Evolutionary conservation across 352 stramenopile genomes (phyloP).

Genomic region (Globisporangium heterothallicum): DNA sequence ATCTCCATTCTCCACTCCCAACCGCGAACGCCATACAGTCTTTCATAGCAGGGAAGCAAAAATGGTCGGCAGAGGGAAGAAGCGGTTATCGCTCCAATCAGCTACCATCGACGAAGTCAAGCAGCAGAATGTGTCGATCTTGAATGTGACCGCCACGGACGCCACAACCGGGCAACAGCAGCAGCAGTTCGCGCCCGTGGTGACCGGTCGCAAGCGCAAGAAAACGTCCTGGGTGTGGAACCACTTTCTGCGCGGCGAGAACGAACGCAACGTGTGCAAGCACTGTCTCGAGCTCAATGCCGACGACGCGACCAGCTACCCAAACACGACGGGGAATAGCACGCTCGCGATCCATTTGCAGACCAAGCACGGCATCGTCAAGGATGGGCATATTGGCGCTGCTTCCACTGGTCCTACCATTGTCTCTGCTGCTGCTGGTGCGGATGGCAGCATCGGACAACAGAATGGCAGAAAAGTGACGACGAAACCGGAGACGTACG

Average conservation of each 20-base stretch:
- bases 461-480: too few species aligned
- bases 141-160: too few species aligned
- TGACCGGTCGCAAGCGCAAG: constrained; percentile 9
- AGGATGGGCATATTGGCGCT: not conserved
- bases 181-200: constrained; percentile 2
- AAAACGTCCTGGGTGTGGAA: constrained; percentile 14
- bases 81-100: not conserved
- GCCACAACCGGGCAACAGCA: not conserved
- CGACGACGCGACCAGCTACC: constrained; percentile 6
- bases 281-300: constrained; percentile 1
- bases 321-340: constrained; percentile 3
- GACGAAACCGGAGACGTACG: not conserved
- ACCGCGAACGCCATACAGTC: not conserved
- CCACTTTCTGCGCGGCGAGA: constrained; percentile 7
- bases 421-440: not conserved
- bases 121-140: not conserved
- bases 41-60: not conserved
- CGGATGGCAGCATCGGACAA: too few species aligned
- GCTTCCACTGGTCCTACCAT: not conserved
- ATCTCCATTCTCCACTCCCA: not conserved
- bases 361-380: constrained; percentile 11
- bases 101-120: not conserved
- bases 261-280: constrained; percentile 5
- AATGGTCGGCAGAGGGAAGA: not conserved
- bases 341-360: constrained; percentile 11